Evolutionary conservation across 1,284 basidiomycete genomes (phyloP).

Genomic region (Athelia psychrophila): DNA sequence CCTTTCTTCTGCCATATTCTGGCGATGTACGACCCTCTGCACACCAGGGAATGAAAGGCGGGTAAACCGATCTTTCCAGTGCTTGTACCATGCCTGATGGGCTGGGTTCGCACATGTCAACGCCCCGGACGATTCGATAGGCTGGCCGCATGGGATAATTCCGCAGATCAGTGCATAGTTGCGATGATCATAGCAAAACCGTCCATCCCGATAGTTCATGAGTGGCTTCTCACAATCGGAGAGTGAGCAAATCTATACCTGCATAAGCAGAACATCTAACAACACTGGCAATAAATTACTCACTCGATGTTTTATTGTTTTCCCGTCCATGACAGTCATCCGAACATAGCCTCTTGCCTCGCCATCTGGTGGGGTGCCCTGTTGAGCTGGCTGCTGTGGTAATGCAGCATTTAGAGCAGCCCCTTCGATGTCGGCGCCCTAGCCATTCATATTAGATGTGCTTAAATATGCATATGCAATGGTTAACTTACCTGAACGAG

Average conservation of each 20-base stretch:
- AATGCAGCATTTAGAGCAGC: not conserved
- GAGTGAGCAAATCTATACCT: slow-evolving; percentile 14
- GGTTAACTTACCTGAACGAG: too few relatives aligned
- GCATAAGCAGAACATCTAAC: not conserved
- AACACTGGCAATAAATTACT: not conserved
- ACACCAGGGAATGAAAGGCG: slow-evolving; percentile 3
- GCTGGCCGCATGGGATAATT: slow-evolving; percentile 11
- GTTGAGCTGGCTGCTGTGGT: slow-evolving; percentile 1
- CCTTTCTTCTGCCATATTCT: not conserved
- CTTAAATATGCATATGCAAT: not conserved
- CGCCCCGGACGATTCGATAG: slow-evolving; percentile 1
- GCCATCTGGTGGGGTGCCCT: slow-evolving; percentile 3
- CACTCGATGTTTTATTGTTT: slow-evolving; percentile 15
- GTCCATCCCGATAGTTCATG: slow-evolving; percentile 14
- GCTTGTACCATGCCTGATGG: slow-evolving; percentile 3
- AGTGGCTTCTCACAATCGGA: slow-evolving; percentile 6
- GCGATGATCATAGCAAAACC: slow-evolving; percentile 12
- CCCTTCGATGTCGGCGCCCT: too few relatives aligned
- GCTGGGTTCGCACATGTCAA: slow-evolving; percentile 5
- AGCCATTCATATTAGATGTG: too few relatives aligned
- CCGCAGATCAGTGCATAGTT: slow-evolving; percentile 8
- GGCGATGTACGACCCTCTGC: slow-evolving; percentile 16
- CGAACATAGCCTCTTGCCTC: slow-evolving; percentile 11
- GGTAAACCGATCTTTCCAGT: not conserved
- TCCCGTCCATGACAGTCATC: slow-evolving; percentile 20